Base-by-base conservation (phyloP, 768 basidiomycete species). In the Trametes elegans region DNA sequence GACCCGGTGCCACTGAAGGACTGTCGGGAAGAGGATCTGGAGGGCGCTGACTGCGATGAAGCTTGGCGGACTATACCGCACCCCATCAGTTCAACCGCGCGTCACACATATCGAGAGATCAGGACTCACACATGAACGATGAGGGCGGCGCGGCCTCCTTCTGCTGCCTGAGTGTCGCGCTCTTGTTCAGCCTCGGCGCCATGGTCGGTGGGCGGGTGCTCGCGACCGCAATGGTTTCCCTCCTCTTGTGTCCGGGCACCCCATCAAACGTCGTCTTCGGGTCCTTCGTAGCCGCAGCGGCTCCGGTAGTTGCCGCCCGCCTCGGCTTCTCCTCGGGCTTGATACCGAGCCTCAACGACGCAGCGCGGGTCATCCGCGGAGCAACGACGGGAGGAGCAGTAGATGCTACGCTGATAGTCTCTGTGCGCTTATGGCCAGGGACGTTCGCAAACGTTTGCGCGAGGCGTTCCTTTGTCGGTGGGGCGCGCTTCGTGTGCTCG, bases 221-320 rank as follows among this genome's bases (percentile, higher is more conserved):
- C 16, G 85, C 78, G 8, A 93, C 91, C 6, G 81, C 68, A 58
- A 93, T 84, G 13, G 80, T 81, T 65, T 90, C 88, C 24, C 86
- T 73, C 50, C 90, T 77, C 70, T 93, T 93, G 64, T 93, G 90
- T 0, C 90, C 90, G 5, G 91, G 90, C 3, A 93, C 85, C 29
- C 89, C 89, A 0, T 87, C 86, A 62, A 92, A 93, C 0, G 78
- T 81, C 28, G 68, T 68, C 68, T 77, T 79, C 35, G 65, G 63
- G 55, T 68, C 62, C 64, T 53, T 58, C 6, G 49, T 32, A n/a
- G 45, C 62, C 24, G 69, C 55, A 26, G 21, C 36, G 27, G 34
- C 53, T 63, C 18, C 57, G 39, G 31, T 67, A 62, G 40, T 66
- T 57, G 11, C 55, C 43, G n/a, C 48, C 51, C 18, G 28, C 59